phyloP scores from a whole-genome alignment of 345 rosid species.

The Hevea brasiliensis region DNA sequence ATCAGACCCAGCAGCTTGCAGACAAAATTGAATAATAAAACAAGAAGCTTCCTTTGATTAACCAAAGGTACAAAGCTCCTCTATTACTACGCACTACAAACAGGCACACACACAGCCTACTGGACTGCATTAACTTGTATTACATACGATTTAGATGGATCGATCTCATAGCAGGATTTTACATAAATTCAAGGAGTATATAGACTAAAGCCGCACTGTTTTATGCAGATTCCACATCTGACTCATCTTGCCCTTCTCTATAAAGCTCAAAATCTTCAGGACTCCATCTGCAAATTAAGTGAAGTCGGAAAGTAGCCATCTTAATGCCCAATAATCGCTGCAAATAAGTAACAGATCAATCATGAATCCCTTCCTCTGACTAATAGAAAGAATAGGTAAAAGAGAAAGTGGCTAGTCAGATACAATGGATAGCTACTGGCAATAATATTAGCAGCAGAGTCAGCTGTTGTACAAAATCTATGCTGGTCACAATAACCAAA shows the following conservation, averaged over 20 bases:
- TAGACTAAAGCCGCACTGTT: background rate
- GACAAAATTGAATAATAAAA: background rate
- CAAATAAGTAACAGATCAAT: constrained; percentile 19
- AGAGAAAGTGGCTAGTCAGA: constrained; percentile 1
- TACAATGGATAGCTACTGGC: too few species aligned
- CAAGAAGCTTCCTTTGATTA: background rate
- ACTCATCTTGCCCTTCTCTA: constrained; percentile 57
- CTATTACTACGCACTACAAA: background rate
- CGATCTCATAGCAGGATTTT: background rate
- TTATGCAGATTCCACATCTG: constrained; percentile 81
- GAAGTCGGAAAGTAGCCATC: constrained; percentile 87
- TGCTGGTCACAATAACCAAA: background rate
- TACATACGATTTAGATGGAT: constrained; percentile 15
- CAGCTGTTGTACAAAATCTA: too few species aligned
- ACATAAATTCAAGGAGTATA: background rate
- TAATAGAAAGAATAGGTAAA: too few species aligned
- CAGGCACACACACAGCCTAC: background rate
- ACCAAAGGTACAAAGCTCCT: background rate
- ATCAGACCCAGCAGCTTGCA: background rate
- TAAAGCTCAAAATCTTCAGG: constrained; percentile 73
- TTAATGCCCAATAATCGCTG: constrained; percentile 90
- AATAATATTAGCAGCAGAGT: too few species aligned
- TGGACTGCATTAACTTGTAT: background rate
- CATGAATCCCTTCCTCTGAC: background rate
- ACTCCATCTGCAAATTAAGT: constrained; percentile 79